Conservation (phyloP, 352 stramenopile genomes). For the Globisporangium uncinulatum region DNA sequence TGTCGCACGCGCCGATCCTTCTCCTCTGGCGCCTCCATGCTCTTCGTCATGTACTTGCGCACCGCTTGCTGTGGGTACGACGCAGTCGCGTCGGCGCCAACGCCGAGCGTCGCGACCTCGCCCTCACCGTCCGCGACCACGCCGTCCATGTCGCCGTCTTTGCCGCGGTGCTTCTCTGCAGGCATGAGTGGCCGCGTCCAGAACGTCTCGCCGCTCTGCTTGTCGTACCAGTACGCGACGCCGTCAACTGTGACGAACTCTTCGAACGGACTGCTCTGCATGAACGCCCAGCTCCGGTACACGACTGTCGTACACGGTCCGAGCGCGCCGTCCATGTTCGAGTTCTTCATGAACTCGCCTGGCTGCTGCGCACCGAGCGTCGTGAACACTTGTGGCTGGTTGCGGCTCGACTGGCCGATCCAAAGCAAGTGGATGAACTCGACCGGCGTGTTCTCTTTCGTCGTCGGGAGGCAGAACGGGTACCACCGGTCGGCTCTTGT, state of each 20-base stretch:
- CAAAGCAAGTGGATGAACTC: conserved; percentile 93
- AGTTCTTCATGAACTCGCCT: conserved; percentile 90
- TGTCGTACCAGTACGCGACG: conserved; percentile 89
- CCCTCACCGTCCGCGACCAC: conserved; percentile 67
- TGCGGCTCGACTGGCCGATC: conserved; percentile 81
- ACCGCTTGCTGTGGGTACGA: conserved; percentile 65
- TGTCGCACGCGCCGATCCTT: conserved; percentile 47
- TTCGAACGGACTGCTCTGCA: conserved; percentile 79
- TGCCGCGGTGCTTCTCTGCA: conserved; percentile 61
- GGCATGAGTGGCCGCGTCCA: conserved; percentile 87
- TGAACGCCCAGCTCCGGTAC: conserved; percentile 91
- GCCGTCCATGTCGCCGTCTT: conserved; percentile 77
- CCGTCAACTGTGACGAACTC: conserved; percentile 90
- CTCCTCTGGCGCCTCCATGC: conserved; percentile 69
- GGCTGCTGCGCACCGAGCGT: conserved; percentile 84
- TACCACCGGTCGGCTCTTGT: conserved; percentile 87
- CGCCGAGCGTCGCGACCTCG: conserved; percentile 67
- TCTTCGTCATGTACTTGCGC: conserved; percentile 83
- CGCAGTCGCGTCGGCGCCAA: conserved; percentile 45
- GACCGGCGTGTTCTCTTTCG: conserved; percentile 87
- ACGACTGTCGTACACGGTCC: conserved; percentile 82
- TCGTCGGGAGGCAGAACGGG: conserved; percentile 91
- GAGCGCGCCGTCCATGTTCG: conserved; percentile 61
- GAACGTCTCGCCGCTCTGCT: conserved; percentile 80
- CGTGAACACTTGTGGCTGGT: conserved; percentile 90